A percentile compares a stretch with the other conserved stretches of the same genome.
Conservation (phyloP, 768 basidiomycete species). For the Pleurotus pulmonarius region DNA sequence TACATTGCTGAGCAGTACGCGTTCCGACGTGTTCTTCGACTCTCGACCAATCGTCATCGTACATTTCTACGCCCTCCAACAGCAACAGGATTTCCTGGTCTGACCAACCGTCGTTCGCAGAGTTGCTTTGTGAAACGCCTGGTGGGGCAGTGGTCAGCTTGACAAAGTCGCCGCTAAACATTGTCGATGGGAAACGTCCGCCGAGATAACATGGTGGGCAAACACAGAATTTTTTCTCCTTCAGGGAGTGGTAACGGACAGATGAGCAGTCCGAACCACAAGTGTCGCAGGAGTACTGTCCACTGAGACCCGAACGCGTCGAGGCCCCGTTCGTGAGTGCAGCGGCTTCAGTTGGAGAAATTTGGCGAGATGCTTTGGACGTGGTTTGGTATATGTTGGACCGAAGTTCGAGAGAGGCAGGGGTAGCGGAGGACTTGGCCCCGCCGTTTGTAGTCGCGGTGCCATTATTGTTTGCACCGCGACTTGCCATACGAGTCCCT, state of each 20-base stretch:
- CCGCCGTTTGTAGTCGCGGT: slow-evolving; percentile 37
- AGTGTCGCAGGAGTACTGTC: slow-evolving; percentile 78
- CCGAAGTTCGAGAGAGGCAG: slow-evolving; percentile 84
- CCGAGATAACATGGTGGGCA: slow-evolving; percentile 93
- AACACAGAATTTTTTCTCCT: slow-evolving; percentile 87
- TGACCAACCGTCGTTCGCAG: slow-evolving; percentile 69
- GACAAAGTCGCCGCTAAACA: slow-evolving; percentile 98
- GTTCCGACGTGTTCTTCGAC: slow-evolving; percentile 94
- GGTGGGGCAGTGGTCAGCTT: slow-evolving; percentile 55
- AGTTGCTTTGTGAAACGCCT: slow-evolving; percentile 36
- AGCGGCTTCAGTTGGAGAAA: slow-evolving; percentile 67
- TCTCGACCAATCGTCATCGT: slow-evolving; percentile 93
- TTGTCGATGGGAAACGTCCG: slow-evolving; percentile 92
- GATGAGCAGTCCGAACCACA: slow-evolving; percentile 92
- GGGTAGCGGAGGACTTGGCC: slow-evolving; percentile 33
- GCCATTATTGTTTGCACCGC: slow-evolving; percentile 35
- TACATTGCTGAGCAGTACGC: slow-evolving; percentile 89
- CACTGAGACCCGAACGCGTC: slow-evolving; percentile 13
- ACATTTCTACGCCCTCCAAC: slow-evolving; percentile 98
- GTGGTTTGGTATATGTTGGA: slow-evolving; percentile 87
- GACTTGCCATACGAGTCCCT: slow-evolving; percentile 57
- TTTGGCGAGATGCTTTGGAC: slow-evolving; percentile 71
- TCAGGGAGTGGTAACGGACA: slow-evolving; percentile 88
- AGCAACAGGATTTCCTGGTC: slow-evolving; percentile 87
- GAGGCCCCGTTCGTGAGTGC: slow-evolving; percentile 55